Evolutionary conservation across 1,139 yeast species (phyloP).

Genomic region (Taphrina flavorubra): DNA sequence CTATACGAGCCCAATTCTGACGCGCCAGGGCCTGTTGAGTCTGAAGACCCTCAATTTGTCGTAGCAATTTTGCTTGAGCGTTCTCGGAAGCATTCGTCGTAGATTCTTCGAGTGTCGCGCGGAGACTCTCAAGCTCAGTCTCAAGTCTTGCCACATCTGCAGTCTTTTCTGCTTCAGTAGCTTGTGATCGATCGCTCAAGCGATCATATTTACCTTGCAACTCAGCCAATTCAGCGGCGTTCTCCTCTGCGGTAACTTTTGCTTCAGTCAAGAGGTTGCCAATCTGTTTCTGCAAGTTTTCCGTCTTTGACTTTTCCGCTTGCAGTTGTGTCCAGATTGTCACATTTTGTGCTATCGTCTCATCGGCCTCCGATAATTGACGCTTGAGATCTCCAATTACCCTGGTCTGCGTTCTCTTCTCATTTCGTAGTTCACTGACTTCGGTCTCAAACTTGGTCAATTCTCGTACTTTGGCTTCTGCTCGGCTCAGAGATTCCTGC

Average conservation of each 20-base stretch:
- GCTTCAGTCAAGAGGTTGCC: constrained; percentile 47
- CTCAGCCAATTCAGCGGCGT: constrained; percentile 43
- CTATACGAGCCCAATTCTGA: constrained; percentile 70
- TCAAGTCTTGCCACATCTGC: constrained; percentile 53
- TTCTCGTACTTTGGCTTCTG: constrained; percentile 44
- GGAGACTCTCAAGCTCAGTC: constrained; percentile 55
- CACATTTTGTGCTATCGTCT: constrained; percentile 41
- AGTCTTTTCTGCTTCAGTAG: constrained; percentile 47
- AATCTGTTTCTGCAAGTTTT: constrained; percentile 47
- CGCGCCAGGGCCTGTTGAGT: constrained; percentile 70
- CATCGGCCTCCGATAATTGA: constrained; percentile 42
- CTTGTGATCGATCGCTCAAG: constrained; percentile 42
- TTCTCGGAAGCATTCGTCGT: constrained; percentile 48
- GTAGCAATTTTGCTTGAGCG: constrained; percentile 51
- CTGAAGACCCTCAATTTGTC: constrained; percentile 64
- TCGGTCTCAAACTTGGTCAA: constrained; percentile 45
- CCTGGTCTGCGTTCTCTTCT: constrained; percentile 42
- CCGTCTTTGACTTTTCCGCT: constrained; percentile 40
- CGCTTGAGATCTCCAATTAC: constrained; percentile 43
- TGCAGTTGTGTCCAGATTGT: constrained; percentile 33
- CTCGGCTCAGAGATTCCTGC: constrained; percentile 45
- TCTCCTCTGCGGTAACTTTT: constrained; percentile 45
- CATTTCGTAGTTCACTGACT: constrained; percentile 41
- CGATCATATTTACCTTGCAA: constrained; percentile 45
- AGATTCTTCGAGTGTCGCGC: constrained; percentile 55